A percentile compares a stretch with the other conserved stretches of the same genome.
Conservation (phyloP, 139 green algal species). For the Gonium pectorale region DNA sequence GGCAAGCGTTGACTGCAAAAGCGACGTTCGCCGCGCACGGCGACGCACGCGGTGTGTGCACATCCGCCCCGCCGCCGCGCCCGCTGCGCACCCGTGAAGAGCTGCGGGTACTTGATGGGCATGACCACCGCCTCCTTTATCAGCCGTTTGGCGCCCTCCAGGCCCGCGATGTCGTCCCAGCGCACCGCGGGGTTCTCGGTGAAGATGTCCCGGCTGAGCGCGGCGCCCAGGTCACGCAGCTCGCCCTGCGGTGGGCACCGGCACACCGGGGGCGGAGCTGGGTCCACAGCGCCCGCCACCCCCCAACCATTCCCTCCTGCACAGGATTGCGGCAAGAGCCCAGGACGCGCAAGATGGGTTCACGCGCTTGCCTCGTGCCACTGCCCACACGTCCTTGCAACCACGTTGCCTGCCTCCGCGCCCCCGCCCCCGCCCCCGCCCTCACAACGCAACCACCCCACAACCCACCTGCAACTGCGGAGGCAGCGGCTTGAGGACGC, state of each 20-base stretch:
- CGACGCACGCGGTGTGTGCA: no score
- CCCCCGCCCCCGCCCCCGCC: not conserved
- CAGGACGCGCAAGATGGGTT: no score
- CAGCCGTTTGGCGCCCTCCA: slow-evolving; percentile 75
- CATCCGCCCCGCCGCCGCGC: no score
- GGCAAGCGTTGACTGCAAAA: no score
- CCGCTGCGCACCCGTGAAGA: slow-evolving; percentile 55
- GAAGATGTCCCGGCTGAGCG: slow-evolving; percentile 76
- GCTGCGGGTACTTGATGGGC: slow-evolving; percentile 79
- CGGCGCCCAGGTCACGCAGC: slow-evolving; percentile 68
- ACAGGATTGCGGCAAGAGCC: no score
- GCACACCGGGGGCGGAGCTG: not conserved
- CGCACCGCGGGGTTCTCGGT: slow-evolving; percentile 63
- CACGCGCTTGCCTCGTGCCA: no score
- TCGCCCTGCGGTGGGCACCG: slow-evolving; percentile 50
- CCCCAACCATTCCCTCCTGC: no score
- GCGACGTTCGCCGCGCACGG: no score
- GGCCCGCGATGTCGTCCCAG: slow-evolving; percentile 74
- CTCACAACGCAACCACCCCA: not conserved
- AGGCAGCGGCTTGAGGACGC: slow-evolving; percentile 71
- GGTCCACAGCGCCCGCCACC: no score
- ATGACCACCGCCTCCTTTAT: slow-evolving; percentile 88
- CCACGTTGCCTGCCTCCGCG: not conserved
- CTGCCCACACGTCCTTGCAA: no score
- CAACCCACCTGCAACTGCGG: slow-evolving; percentile 33